These are phyloP conservation scores for Meyerozyma elateridarum DNA, from an alignment of 1,139 yeast genomes.

Conservation along the genomic window DNA sequence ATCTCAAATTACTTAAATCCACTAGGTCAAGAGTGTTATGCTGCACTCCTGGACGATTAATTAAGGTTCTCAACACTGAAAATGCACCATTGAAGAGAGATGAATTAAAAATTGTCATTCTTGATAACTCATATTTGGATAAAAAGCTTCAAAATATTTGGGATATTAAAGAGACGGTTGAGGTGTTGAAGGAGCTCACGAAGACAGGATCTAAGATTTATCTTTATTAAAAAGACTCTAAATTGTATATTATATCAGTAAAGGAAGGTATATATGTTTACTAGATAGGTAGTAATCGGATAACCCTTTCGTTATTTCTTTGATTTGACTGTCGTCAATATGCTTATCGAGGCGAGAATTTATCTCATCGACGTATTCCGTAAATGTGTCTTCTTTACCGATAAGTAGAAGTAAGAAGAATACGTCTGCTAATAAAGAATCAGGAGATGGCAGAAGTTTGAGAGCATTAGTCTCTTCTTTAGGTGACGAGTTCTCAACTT, in stretches of 20 bases:
- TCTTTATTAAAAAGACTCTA: conserved; percentile 31
- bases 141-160: conserved; percentile 58
- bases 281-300: conserved; percentile 28
- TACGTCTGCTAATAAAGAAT: conserved; percentile 19
- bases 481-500: no score
- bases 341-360: conserved; percentile 7
- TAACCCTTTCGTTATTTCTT: conserved; percentile 19
- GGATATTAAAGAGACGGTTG: conserved; percentile 50
- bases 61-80: conserved; percentile 40
- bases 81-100: conserved; percentile 36
- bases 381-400: conserved; percentile 8
- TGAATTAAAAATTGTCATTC: conserved; percentile 53
- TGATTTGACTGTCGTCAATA: conserved; percentile 14
- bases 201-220: conserved; percentile 44
- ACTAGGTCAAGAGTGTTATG: conserved; percentile 53
- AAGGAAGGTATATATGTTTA: conserved; percentile 30
- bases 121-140: conserved; percentile 63
- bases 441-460: not conserved
- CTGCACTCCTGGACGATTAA: conserved; percentile 62
- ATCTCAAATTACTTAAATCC: conserved; percentile 46
- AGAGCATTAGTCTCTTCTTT: not conserved
- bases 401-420: conserved; percentile 24
- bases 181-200: conserved; percentile 37
- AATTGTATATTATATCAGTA: conserved; percentile 19
- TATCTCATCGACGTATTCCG: conserved; percentile 5